Conservation (phyloP, 768 basidiomycete species). For the Boletus eberwhitei region DNA sequence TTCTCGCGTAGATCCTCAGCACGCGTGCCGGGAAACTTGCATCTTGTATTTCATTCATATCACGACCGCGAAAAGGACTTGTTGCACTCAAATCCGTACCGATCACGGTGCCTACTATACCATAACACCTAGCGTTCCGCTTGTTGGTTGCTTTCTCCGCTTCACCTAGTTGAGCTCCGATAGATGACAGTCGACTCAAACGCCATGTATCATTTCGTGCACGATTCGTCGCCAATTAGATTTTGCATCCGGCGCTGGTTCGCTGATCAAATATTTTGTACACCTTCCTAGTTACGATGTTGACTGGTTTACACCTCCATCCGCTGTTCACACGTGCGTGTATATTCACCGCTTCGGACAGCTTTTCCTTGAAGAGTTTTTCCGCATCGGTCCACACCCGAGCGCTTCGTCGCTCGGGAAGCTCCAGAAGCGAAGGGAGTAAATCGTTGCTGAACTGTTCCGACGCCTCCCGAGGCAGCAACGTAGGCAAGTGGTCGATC, state of each 20-base stretch:
- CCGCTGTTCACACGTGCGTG: background rate
- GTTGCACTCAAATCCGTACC: background rate
- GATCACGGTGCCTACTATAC: background rate
- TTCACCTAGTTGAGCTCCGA: background rate
- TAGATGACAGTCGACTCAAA: background rate
- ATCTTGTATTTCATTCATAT: background rate
- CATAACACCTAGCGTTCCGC: background rate
- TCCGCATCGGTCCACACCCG: conserved; percentile 90
- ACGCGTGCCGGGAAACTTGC: background rate
- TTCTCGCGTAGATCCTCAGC: background rate
- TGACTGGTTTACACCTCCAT: background rate
- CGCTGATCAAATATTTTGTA: background rate
- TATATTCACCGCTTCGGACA: conserved; percentile 45
- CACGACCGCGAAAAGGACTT: background rate
- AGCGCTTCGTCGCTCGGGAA: conserved; percentile 62
- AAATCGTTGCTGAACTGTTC: conserved; percentile 93
- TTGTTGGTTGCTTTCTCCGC: background rate
- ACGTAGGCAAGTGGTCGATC: conserved; percentile 94
- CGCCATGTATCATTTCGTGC: background rate
- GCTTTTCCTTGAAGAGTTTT: conserved; percentile 70
- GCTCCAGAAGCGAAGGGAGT: conserved; percentile 75
- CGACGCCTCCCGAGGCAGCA: conserved; percentile 93
- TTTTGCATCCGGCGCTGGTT: background rate
- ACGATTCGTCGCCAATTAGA: too few species aligned
- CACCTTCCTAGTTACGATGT: background rate